phyloP scores from a whole-genome alignment of 352 stramenopile genomes.

The Phytophthora sp. region DNA sequence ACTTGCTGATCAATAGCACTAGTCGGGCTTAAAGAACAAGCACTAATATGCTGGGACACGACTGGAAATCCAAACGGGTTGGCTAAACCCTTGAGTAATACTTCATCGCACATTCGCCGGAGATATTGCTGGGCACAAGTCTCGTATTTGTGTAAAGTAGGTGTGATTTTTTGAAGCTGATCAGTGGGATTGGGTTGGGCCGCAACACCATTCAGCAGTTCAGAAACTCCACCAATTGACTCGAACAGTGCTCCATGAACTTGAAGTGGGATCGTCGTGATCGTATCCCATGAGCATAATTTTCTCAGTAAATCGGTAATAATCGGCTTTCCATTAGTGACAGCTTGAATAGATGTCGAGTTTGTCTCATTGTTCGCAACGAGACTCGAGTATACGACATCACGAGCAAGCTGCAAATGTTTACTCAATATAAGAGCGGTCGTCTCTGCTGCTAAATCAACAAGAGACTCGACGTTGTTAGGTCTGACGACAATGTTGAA shows the following conservation, averaged over 20 bases:
- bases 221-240: slow-evolving; percentile 73
- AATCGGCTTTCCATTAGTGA: slow-evolving; percentile 61
- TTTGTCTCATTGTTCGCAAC: slow-evolving; percentile 26
- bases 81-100: slow-evolving; percentile 70
- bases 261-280: slow-evolving; percentile 79
- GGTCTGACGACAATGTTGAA: slow-evolving; percentile 72
- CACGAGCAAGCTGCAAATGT: slow-evolving; percentile 77
- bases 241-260: slow-evolving; percentile 86
- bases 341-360: slow-evolving; percentile 28
- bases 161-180: slow-evolving; percentile 41
- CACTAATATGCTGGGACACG: slow-evolving; percentile 78
- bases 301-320: slow-evolving; percentile 66
- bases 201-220: slow-evolving; percentile 64
- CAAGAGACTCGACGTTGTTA: slow-evolving; percentile 60
- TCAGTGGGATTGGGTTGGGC: slow-evolving; percentile 34
- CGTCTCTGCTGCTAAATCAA: slow-evolving; percentile 80
- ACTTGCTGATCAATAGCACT: slow-evolving; percentile 60
- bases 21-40: slow-evolving; percentile 79
- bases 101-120: slow-evolving; percentile 67
- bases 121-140: slow-evolving; percentile 61
- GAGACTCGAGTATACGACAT: slow-evolving; percentile 64
- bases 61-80: slow-evolving; percentile 83
- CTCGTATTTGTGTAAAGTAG: slow-evolving; percentile 60
- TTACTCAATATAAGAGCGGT: slow-evolving; percentile 80
- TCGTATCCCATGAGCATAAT: slow-evolving; percentile 58